Conservation (phyloP, 1,139 yeast species). For the Scheffersomyces segobiensis region DNA sequence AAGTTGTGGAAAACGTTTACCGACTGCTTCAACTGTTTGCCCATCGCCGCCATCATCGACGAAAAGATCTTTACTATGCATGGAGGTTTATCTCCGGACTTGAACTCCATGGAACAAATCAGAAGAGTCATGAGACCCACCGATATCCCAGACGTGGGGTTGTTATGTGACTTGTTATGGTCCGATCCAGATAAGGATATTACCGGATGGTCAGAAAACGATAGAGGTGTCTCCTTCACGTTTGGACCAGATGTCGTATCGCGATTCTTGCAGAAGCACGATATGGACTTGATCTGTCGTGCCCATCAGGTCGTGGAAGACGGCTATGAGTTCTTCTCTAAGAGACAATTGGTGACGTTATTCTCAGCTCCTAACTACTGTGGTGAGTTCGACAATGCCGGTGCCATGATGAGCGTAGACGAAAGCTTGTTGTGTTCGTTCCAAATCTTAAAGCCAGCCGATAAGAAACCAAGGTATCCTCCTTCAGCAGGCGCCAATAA, state of each 20-base stretch:
- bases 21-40: slow-evolving; percentile 96
- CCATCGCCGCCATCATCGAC: slow-evolving; percentile 96
- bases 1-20: slow-evolving; percentile 98
- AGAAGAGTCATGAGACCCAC: slow-evolving; percentile 99
- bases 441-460: slow-evolving; percentile 97
- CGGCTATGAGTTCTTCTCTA: slow-evolving; percentile 95
- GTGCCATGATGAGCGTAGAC: slow-evolving; percentile 99
- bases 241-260: slow-evolving; percentile 98
- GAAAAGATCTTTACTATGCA: slow-evolving; percentile 98
- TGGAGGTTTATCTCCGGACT: slow-evolving; percentile 96
- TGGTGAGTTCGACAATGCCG: slow-evolving; percentile 98
- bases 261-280: slow-evolving; percentile 91
- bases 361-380: slow-evolving; percentile 97
- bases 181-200: slow-evolving; percentile 98
- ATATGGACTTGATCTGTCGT: slow-evolving; percentile 94
- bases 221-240: slow-evolving; percentile 95
- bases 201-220: slow-evolving; percentile 98
- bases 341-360: slow-evolving; percentile 91
- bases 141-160: slow-evolving; percentile 95
- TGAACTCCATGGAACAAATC: slow-evolving; percentile 96
- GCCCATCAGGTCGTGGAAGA: slow-evolving; percentile 99
- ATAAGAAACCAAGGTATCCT: slow-evolving; percentile 75
- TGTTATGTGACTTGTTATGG: slow-evolving; percentile 95
- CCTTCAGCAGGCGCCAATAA: slow-evolving; percentile 53
- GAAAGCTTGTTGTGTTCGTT: slow-evolving; percentile 93